Conservation (phyloP, 768 basidiomycete genomes). For the Fibroporia radiculosa region DNA sequence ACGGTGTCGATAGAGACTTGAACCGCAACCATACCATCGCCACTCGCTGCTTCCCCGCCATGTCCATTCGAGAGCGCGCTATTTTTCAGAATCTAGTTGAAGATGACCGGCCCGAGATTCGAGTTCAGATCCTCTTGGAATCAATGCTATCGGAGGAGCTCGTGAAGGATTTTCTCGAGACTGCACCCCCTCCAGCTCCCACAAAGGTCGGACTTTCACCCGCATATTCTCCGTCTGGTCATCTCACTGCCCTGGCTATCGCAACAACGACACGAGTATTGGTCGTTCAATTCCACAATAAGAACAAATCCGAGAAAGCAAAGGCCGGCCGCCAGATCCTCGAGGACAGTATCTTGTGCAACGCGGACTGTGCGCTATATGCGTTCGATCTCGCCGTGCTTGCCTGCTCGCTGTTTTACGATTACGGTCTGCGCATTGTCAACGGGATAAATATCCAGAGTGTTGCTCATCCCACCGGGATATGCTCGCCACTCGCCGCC, state of each 20-base stretch:
- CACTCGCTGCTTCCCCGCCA: too few relatives aligned
- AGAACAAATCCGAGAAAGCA: conserved; percentile 12
- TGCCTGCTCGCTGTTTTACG: conserved; percentile 38
- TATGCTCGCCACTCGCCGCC: conserved; percentile 28
- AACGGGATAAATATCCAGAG: conserved; percentile 56
- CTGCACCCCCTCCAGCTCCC: conserved; percentile 12
- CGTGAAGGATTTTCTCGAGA: conserved; percentile 11
- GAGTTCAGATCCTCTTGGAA: conserved; percentile 16
- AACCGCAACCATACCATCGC: too few relatives aligned
- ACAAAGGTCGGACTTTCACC: conserved; percentile 41
- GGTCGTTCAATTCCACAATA: conserved; percentile 17
- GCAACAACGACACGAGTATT: conserved; percentile 25
- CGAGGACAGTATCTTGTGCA: conserved; percentile 37
- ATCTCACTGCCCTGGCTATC: conserved; percentile 40
- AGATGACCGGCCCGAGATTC: conserved; percentile 11
- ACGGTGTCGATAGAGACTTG: too few relatives aligned
- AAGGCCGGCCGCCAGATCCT: conserved; percentile 20
- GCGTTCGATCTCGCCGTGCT: conserved; percentile 50
- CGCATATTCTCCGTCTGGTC: conserved; percentile 36
- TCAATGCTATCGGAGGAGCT: conserved; percentile 13
- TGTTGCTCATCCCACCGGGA: conserved; percentile 27
- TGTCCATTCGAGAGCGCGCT: conserved; percentile 1
- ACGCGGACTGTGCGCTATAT: conserved; percentile 34
- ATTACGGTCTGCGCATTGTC: conserved; percentile 34
- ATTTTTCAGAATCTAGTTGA: conserved; percentile 23